Evolutionary conservation across 1,139 yeast species (phyloP), one percentile per base, ranked within the genome.

Genomic region (Wickerhamiella pararugosa): DNA sequence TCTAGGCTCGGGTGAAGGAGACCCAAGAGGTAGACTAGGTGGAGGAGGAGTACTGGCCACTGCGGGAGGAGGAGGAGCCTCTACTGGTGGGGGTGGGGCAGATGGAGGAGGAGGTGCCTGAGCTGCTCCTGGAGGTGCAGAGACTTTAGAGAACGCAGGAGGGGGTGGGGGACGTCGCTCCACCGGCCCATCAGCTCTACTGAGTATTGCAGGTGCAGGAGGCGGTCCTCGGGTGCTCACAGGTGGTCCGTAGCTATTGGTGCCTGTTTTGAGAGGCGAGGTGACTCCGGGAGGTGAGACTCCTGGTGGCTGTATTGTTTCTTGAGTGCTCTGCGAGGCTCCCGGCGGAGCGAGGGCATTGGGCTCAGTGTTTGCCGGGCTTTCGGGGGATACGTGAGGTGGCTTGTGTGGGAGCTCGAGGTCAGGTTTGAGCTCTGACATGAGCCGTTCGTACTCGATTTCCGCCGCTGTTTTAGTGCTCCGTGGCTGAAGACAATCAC

Each of bases 401-500:
- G 21, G 21, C 21, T 15, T 15, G 44, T 32, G 43, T 38, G 32
- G 26, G n/a, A 25, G 27, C 9, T 40, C 34, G 5, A 10, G 8
- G 15, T 25, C 11, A 7, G 11, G 29, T 43, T 66, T 65, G 39
- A 73, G 57, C 44, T 70, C 76, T 44, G 62, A 59, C 71, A 74
- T 67, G 56, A 74, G 66, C 43, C 64, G 65, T 41, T 69, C 72
- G 47, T 70, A 67, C 48, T 73, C 77, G 37, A 60, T 58, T 43
- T 72, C 76, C 10, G 62, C 62, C 15, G 52, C 53, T 21, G 57
- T 49, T 29, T 48, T 46, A 10, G 46, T 47, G 38, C 29, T 50
- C 49, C 37, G 50, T 45, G 30, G 34, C 26, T 1, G 37, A 7
- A 43, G 75, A 68, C 97, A 90, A 62, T 90, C 97, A 46, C 87